These are phyloP conservation scores for Aschersonia sp. DNA, from an alignment of 2,329 filamentous ascomycete genomes.

Conservation along the genomic window DNA sequence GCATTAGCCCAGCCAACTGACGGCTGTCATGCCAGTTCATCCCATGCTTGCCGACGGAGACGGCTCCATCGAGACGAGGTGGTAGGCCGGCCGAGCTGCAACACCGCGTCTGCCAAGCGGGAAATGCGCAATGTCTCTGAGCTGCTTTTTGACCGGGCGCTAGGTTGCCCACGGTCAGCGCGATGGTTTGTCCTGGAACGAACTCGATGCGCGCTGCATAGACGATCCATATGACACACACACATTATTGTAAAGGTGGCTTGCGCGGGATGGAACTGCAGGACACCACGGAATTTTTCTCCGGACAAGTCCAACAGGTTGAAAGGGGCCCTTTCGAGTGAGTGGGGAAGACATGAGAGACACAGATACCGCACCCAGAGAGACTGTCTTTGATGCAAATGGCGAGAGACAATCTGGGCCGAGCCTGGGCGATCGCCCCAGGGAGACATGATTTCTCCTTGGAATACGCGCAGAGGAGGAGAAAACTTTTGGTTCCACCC, in stretches of 20 bases:
- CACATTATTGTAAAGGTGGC: background rate
- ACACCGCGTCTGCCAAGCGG: background rate
- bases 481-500: background rate
- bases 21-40: background rate
- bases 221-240: background rate
- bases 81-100: background rate
- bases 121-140: background rate
- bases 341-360: background rate
- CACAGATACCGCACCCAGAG: background rate
- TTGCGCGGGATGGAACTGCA: background rate
- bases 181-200: conserved; percentile 1
- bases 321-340: background rate
- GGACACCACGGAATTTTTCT: background rate
- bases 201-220: background rate
- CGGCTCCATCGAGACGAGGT: no score
- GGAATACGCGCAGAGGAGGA: background rate
- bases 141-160: background rate
- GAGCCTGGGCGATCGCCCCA: background rate
- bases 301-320: background rate
- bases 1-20: background rate
- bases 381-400: background rate
- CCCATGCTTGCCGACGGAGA: background rate
- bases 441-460: background rate
- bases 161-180: conserved; percentile 1
- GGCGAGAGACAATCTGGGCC: background rate